A percentile compares a stretch with the other conserved stretches of the same genome.
phyloP scores from a whole-genome alignment of 352 stramenopile species.

The Phytophthora pinifolia region DNA sequence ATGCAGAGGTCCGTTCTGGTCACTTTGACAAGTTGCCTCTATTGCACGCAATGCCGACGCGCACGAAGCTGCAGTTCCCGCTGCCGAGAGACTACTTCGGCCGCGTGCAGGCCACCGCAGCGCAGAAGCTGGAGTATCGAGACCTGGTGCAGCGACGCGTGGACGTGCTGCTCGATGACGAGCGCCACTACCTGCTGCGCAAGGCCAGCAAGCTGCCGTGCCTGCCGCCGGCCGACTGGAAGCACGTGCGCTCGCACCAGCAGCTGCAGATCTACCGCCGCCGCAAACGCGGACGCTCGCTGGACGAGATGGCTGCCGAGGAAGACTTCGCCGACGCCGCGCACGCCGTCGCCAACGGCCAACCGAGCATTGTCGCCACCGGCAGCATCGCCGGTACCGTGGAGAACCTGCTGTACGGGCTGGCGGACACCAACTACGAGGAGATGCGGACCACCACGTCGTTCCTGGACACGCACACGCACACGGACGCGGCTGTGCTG shows the following conservation, averaged over 20 bases:
- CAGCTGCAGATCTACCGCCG: constrained; percentile 41
- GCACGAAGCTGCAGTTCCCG: constrained; percentile 16
- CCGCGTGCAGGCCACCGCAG: constrained; percentile 18
- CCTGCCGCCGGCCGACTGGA: constrained; percentile 41
- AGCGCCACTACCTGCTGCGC: constrained; percentile 26
- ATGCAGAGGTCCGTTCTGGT: constrained; percentile 4
- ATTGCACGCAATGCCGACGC: neutral
- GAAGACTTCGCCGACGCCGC: constrained; percentile 19
- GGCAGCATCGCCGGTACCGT: constrained; percentile 35
- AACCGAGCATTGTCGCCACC: constrained; percentile 40
- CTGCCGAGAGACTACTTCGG: constrained; percentile 37
- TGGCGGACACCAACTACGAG: constrained; percentile 25
- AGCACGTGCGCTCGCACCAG: constrained; percentile 36
- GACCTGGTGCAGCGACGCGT: constrained; percentile 23
- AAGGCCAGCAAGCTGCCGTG: constrained; percentile 24
- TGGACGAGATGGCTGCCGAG: constrained; percentile 21
- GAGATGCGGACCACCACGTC: constrained; percentile 32
- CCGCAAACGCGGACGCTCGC: constrained; percentile 13
- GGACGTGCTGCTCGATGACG: constrained; percentile 24
- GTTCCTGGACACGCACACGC: constrained; percentile 25
- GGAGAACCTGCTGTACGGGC: constrained; percentile 38
- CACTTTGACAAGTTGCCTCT: constrained; percentile 12
- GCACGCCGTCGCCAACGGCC: constrained; percentile 13
- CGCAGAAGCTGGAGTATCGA: constrained; percentile 38
- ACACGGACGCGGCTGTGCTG: constrained; percentile 34